Percentiles rank a stretch among this genome's conserved stretches.
phyloP scores from a whole-genome alignment of 1,284 basidiomycete species.

The Phellinidium pouzarii region DNA sequence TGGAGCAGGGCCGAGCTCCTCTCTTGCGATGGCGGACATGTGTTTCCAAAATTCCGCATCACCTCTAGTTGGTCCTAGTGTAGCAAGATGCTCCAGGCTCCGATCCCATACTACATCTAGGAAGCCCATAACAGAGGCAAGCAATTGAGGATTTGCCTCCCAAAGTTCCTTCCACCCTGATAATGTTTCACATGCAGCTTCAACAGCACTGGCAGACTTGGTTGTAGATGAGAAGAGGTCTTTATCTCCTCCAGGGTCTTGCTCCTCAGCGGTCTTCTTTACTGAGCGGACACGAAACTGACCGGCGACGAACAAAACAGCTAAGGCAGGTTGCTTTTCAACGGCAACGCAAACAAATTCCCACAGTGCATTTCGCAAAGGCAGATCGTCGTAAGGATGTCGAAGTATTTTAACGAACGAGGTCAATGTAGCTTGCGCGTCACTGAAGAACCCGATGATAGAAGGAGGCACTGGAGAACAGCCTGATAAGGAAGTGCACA shows the following conservation, averaged over 20 bases:
- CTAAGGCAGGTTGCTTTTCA: conserved; percentile 83
- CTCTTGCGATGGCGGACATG: conserved; percentile 51
- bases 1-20: conserved; percentile 61
- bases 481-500: conserved; percentile 60
- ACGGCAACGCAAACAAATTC: conserved; percentile 77
- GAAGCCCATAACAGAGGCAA: conserved; percentile 75
- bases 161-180: conserved; percentile 66
- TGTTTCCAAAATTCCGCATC: conserved; percentile 59
- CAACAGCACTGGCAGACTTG: conserved; percentile 47
- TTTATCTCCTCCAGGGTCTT: conserved; percentile 21
- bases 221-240: conserved; percentile 24
- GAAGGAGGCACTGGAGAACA: conserved; percentile 55
- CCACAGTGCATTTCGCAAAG: conserved; percentile 74
- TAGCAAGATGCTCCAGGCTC: conserved; percentile 64
- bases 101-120: conserved; percentile 80
- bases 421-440: conserved; percentile 60
- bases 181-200: conserved; percentile 60
- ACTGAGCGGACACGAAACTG: conserved; percentile 46
- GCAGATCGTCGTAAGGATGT: conserved; percentile 64
- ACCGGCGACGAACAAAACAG: conserved; percentile 74
- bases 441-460: conserved; percentile 65
- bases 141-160: conserved; percentile 68
- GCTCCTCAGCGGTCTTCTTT: conserved; percentile 27
- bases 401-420: conserved; percentile 58
- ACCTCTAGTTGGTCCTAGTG: conserved; percentile 49